Percentiles rank a stretch among this genome's conserved stretches.
Evolutionary conservation across 2,329 filamentous ascomycete species (phyloP).

Genomic region (Microdochium nivale): DNA sequence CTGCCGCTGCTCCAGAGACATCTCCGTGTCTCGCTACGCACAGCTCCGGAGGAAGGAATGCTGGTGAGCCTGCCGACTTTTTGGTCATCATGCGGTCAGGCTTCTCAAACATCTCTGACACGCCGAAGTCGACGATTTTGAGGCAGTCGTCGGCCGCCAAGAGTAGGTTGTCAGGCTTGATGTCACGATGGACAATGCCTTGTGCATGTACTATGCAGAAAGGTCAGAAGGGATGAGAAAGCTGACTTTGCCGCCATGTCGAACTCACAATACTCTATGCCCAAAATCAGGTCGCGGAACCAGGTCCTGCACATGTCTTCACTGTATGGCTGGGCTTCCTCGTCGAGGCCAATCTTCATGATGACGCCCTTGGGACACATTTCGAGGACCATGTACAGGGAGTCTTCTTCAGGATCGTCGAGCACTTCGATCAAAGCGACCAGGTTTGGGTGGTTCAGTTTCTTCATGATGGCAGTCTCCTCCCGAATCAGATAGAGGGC

Average conservation of each 20-base stretch:
- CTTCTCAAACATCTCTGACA: constrained; percentile 97
- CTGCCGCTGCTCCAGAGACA: constrained; percentile 80
- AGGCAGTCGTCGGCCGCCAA: constrained; percentile 86
- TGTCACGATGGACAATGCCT: constrained; percentile 90
- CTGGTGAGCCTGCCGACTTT: constrained; percentile 90
- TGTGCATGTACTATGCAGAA: constrained; percentile 68
- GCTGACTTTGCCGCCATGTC: not conserved
- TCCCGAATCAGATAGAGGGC: constrained; percentile 83
- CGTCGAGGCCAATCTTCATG: constrained; percentile 89
- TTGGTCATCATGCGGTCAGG: constrained; percentile 75
- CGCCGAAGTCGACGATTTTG: constrained; percentile 97
- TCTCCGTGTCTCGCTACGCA: constrained; percentile 81
- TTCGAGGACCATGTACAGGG: constrained; percentile 96
- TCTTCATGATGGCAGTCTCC: constrained; percentile 99
- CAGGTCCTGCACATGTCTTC: constrained; percentile 78
- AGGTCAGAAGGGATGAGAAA: constrained; percentile 3
- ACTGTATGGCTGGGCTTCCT: constrained; percentile 72
- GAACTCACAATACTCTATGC: constrained; percentile 78
- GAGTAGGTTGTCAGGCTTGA: constrained; percentile 94
- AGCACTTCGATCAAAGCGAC: constrained; percentile 89
- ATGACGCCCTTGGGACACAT: constrained; percentile 98
- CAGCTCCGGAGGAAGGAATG: constrained; percentile 88
- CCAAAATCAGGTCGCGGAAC: constrained; percentile 91
- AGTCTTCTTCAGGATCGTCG: constrained; percentile 92
- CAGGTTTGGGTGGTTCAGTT: constrained; percentile 89